Percentiles rank a stretch among this genome's conserved stretches.
Evolutionary conservation across 139 green algal genomes (phyloP).

Genomic region (Desmodesmus armatus): DNA sequence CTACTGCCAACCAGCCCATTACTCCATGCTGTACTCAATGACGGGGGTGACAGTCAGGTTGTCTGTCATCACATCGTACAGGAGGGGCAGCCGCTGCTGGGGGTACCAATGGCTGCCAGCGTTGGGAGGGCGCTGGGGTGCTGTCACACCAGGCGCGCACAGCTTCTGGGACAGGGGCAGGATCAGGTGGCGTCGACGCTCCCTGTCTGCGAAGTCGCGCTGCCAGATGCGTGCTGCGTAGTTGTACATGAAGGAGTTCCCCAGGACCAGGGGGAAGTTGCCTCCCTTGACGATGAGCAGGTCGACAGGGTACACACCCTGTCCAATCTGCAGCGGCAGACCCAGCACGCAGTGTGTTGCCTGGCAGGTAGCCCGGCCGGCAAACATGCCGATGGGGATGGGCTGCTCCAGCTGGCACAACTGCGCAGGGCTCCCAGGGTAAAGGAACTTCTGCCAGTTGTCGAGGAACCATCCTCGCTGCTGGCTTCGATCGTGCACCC

Average conservation of each 20-base stretch:
- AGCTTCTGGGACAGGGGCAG: neutral
- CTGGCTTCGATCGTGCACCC: neutral
- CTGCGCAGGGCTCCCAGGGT: slow-evolving; percentile 1
- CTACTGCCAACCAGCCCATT: neutral
- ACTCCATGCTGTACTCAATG: neutral
- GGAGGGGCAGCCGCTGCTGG: neutral
- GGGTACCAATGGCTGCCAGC: neutral
- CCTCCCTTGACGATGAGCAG: neutral
- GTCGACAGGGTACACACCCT: neutral
- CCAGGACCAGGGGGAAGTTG: neutral
- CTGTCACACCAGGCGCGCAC: neutral
- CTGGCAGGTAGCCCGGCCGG: too few species aligned
- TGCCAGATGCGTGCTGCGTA: neutral
- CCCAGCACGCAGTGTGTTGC: neutral
- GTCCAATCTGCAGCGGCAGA: slow-evolving; percentile 3
- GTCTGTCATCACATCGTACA: neutral
- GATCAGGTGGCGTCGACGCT: neutral
- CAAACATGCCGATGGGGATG: neutral
- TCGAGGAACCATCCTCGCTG: neutral
- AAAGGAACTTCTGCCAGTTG: neutral
- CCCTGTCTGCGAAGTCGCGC: neutral
- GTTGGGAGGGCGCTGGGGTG: neutral
- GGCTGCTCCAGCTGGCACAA: neutral
- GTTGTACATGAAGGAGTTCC: neutral
- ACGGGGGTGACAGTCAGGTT: neutral